Base-by-base conservation (phyloP, 108 stramenopile species). In the Skeletonema marinoi region DNA sequence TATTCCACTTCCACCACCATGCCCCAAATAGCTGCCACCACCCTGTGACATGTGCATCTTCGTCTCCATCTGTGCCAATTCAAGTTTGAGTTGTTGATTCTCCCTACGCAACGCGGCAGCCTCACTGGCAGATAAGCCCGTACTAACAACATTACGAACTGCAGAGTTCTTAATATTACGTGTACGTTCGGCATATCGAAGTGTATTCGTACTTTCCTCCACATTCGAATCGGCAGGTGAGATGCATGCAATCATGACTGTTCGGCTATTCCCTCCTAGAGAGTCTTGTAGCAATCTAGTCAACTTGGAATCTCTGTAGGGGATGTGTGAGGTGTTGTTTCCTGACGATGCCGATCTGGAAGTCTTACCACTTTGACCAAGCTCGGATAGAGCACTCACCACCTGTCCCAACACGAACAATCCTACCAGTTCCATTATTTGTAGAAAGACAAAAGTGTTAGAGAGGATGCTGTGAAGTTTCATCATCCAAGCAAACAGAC, bases 281-380 rank as follows among this genome's bases (percentile, higher is more conserved):
- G 88, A 86, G 67, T 95, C 94, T 59, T 88, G 86, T 36, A 96
- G 73, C 68, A 96, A 73, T 32, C 93, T 74, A 1, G 96, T 96
- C 41, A 96, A 86, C 82, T 98, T 98, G 36, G 91, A 93, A 82
- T 99, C 99, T 3, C 99, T 90, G 80, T 98, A 99, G 0, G 98
- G 98, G 0, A 98, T 60, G 32, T 66, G 71, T 12, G 78, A 50
- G 16, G 35, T 35, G 6, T 72, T 35, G 32, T 42, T 65, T 0
- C 25, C 25, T 25, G 25, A 25, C 0, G 25, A 25, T 25, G 51
- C 42, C 8, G 42, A 44, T 16, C 44, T 46, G 58, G 42, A 70
- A 32, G 41, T 29, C 33, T 54, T 66, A 3, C 58, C 30, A 61
- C 70, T 70, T 25, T 84, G 79, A 2, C 85, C 85, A 12, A 78